Conservation (phyloP, 1,139 yeast species). For the Suhomyces ambrosiae region DNA sequence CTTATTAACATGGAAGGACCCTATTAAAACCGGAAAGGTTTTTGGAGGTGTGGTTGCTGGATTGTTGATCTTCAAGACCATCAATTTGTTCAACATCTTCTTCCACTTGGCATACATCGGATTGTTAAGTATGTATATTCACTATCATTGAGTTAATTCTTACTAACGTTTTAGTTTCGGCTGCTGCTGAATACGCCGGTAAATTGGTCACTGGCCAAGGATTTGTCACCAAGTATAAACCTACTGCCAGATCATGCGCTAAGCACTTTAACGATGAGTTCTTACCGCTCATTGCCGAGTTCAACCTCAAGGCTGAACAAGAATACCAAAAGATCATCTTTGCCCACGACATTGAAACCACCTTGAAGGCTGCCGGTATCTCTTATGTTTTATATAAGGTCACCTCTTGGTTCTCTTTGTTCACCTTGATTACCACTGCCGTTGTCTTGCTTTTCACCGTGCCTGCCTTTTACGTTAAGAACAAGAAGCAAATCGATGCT, state of each 20-base stretch:
- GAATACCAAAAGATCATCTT: slow-evolving; percentile 62
- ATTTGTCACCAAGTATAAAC: slow-evolving; percentile 66
- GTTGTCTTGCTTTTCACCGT: slow-evolving; percentile 69
- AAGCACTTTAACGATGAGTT: slow-evolving; percentile 40
- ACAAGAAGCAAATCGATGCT: slow-evolving; percentile 82
- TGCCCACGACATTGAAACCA: slow-evolving; percentile 65
- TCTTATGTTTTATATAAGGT: slow-evolving; percentile 69
- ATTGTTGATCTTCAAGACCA: slow-evolving; percentile 65
- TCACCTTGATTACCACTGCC: slow-evolving; percentile 59
- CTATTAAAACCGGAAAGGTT: slow-evolving; percentile 74
- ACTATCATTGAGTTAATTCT: not conserved
- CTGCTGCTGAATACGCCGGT: slow-evolving; percentile 70
- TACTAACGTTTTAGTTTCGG: slow-evolving; percentile 47
- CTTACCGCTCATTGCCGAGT: slow-evolving; percentile 48
- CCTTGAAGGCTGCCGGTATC: slow-evolving; percentile 71
- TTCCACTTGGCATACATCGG: slow-evolving; percentile 55
- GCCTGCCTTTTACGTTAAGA: slow-evolving; percentile 73
- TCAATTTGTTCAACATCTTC: slow-evolving; percentile 68
- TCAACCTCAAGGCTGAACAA: slow-evolving; percentile 46
- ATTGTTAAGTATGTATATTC: slow-evolving; percentile 43
- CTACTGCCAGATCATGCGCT: slow-evolving; percentile 44
- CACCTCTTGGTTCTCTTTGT: slow-evolving; percentile 76
- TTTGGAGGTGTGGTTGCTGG: slow-evolving; percentile 65
- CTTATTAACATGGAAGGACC: slow-evolving; percentile 83
- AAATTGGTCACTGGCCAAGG: slow-evolving; percentile 71